These are phyloP conservation scores for Rhododendron ferrugineum DNA, from an alignment of 148 eudicot genomes.

Conservation along the genomic window DNA sequence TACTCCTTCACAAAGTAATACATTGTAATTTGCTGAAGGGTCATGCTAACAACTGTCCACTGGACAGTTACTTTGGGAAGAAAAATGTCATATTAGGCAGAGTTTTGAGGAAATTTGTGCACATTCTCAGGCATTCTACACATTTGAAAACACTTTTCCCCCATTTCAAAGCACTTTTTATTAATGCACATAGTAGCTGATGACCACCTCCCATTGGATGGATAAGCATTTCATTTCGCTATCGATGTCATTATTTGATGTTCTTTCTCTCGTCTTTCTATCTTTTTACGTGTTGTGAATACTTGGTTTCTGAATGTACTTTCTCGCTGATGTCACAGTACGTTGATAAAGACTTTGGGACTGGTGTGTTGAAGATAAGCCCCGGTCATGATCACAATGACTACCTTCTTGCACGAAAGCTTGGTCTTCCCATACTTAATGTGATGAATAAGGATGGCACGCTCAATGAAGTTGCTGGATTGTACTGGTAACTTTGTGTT, in stretches of 20 bases:
- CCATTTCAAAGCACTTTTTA: neutral
- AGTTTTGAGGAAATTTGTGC: neutral
- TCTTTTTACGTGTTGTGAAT: neutral
- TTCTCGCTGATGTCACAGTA: constrained; percentile 35
- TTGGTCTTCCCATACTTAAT: constrained; percentile 91
- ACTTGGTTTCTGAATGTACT: constrained; percentile 9
- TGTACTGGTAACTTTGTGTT: constrained; percentile 50
- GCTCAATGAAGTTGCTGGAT: constrained; percentile 85
- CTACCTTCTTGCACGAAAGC: constrained; percentile 90
- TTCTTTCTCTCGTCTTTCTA: neutral
- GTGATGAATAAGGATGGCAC: constrained; percentile 98
- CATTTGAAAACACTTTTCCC: neutral
- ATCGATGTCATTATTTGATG: neutral
- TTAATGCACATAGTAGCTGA: neutral
- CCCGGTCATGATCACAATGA: constrained; percentile 99
- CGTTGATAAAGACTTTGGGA: constrained; percentile 94
- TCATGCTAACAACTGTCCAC: neutral
- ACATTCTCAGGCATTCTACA: neutral
- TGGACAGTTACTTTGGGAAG: neutral
- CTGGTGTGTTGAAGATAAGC: constrained; percentile 96
- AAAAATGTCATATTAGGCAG: neutral
- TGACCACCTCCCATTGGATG: neutral
- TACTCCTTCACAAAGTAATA: neutral
- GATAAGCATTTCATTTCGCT: neutral
- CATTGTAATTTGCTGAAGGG: neutral